A percentile compares a stretch with the other conserved stretches of the same genome.
Conservation (phyloP, 2,329 filamentous ascomycete species). For the Epichloe gansuensis region DNA sequence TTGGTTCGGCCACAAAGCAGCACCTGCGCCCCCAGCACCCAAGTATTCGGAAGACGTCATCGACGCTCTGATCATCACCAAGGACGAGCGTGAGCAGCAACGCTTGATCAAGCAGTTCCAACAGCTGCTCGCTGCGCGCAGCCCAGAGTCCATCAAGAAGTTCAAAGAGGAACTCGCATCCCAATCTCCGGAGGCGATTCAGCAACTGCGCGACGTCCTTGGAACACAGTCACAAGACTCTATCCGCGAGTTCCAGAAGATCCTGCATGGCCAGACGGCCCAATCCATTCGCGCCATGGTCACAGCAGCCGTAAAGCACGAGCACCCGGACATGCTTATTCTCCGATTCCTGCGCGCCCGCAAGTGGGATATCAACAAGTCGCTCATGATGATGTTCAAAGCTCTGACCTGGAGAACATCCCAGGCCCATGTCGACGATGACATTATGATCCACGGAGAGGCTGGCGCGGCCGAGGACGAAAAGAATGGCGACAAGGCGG, state of each 20-base stretch:
- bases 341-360: constrained; percentile 28
- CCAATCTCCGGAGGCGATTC: not conserved
- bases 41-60: not conserved
- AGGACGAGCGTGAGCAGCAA: not conserved
- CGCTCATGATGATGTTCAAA: constrained; percentile 25
- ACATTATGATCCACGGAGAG: constrained; percentile 22
- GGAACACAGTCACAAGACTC: not conserved
- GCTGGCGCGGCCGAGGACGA: constrained; percentile 16
- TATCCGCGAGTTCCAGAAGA: constrained; percentile 1
- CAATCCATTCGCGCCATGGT: constrained; percentile 8
- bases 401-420: constrained; percentile 24
- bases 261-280: constrained; percentile 1
- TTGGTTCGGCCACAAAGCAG: not conserved
- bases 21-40: not conserved
- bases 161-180: constrained; percentile 1
- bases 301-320: constrained; percentile 8
- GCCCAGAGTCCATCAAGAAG: constrained; percentile 1
- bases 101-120: not conserved
- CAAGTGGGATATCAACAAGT: constrained; percentile 26
- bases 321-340: constrained; percentile 25
- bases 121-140: not conserved
- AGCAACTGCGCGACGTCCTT: constrained; percentile 1
- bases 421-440: constrained; percentile 18
- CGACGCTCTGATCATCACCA: not conserved
- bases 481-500: constrained; percentile 11